Base-by-base conservation (phyloP, 306 rosid genomes). In the Dryas drummondii region DNA sequence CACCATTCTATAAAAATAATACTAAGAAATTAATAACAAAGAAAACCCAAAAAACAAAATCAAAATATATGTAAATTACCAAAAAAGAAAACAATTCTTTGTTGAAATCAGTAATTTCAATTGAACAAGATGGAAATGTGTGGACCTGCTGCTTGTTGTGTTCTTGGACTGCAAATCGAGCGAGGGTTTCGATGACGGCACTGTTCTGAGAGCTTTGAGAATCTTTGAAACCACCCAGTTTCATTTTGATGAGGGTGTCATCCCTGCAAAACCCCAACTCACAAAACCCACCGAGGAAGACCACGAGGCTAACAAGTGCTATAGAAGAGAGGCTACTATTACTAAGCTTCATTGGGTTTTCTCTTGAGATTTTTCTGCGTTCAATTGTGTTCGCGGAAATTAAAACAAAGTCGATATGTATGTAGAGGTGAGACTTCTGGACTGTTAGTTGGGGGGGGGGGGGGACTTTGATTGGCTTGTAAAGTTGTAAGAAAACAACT, bases 141-240 rank as follows among this genome's bases (percentile, higher is more conserved):
- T 27, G 47, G 4, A 86, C 88, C 83, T 79, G 79, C 74, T 84
- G 74, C 66, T 83, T 83, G 79, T 83, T 86, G 85, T 84, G 84
- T 32, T 88, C 82, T 75, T 86, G 76, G 54, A 88, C 72, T 13
- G 92, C 90, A 71, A 86, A 86, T 68, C 82, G 90, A 61, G 74
- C 90, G 19, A 88, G 83, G 71, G 32, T 59, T 7, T 85, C 80
- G 45, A 80, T 77, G 65, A 66, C 78, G 2, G 65, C 51, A 82
- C 50, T 52, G 60, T 85, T 76, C 48, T 55, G 76, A 75, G 71
- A 47, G 56, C 78, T 82, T 52, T 59, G 62, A 48, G 60, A 54
- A 40, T 72, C 74, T 56, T 16, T 69, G 59, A 47, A 6, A 10
- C 65, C 89, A 32, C 83, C 89, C 11, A 76, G 56, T 45, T 80